Conservation (phyloP, 1,284 basidiomycete genomes). For the Cutaneotrichosporon cutaneum region DNA sequence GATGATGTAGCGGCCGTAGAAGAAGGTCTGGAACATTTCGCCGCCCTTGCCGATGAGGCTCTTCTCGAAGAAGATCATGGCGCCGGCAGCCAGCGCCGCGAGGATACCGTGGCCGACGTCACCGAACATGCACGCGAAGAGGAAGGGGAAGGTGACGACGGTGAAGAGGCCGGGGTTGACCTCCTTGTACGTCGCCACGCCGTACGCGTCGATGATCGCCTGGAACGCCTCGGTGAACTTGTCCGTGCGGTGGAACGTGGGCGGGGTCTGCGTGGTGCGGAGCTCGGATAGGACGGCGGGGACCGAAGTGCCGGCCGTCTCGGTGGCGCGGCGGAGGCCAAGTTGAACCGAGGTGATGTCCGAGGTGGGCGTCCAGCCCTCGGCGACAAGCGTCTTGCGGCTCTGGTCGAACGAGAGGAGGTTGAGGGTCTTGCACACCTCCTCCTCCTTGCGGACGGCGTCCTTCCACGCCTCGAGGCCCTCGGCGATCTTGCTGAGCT, state of each 20-base stretch:
- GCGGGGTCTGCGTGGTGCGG: slow-evolving; percentile 84
- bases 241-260: slow-evolving; percentile 92
- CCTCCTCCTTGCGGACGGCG: slow-evolving; percentile 91
- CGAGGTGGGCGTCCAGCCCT: slow-evolving; percentile 94
- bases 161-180: slow-evolving; percentile 96
- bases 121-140: slow-evolving; percentile 99
- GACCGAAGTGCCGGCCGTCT: slow-evolving; percentile 88
- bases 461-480: slow-evolving; percentile 87
- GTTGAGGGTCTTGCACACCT: slow-evolving; percentile 91
- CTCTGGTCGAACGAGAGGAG: slow-evolving; percentile 91
- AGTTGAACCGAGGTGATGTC: slow-evolving; percentile 85
- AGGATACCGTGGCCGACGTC: slow-evolving; percentile 95
- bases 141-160: slow-evolving; percentile 93
- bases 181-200: slow-evolving; percentile 92
- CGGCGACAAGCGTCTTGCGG: slow-evolving; percentile 92
- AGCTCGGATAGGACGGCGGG: slow-evolving; percentile 92
- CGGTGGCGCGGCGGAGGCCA: slow-evolving; percentile 88
- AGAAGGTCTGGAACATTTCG: slow-evolving; percentile 85
- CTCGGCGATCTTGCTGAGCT: slow-evolving; percentile 85
- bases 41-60: slow-evolving; percentile 69
- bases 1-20: slow-evolving; percentile 97
- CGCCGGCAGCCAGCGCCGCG: slow-evolving; percentile 71
- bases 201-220: slow-evolving; percentile 97
- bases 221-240: slow-evolving; percentile 98
- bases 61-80: slow-evolving; percentile 84